Percentiles rank a stretch among this genome's conserved stretches.
Evolutionary conservation across 495 filamentous ascomycete species (phyloP).

Genomic region (Bathelium albidoporum): DNA sequence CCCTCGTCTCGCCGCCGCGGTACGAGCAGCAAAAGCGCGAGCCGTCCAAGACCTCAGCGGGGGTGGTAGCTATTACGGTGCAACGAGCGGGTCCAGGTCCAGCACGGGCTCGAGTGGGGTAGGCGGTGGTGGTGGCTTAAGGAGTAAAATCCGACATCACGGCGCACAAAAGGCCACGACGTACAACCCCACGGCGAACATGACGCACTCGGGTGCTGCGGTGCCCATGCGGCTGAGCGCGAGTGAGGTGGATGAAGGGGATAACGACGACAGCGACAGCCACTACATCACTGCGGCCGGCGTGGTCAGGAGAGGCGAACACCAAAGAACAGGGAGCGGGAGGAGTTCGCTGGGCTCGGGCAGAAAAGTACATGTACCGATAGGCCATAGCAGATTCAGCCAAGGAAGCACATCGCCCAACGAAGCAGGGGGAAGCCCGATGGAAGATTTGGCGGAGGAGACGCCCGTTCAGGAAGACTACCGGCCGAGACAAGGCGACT

Average conservation of each 20-base stretch:
- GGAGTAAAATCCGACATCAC: slow-evolving; percentile 74
- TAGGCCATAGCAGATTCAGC: slow-evolving; percentile 39
- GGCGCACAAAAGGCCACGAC: slow-evolving; percentile 59
- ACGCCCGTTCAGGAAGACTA: slow-evolving; percentile 40
- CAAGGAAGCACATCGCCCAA: slow-evolving; percentile 55
- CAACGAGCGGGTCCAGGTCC: background rate
- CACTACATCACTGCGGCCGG: slow-evolving; percentile 39
- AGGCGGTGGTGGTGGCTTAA: slow-evolving; percentile 28
- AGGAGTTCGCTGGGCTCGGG: slow-evolving; percentile 61
- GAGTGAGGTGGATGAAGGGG: slow-evolving; percentile 77
- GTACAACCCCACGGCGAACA: slow-evolving; percentile 57
- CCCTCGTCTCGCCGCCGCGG: slow-evolving; percentile 66
- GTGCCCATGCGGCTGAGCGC: slow-evolving; percentile 89
- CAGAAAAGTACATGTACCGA: slow-evolving; percentile 29
- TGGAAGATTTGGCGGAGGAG: slow-evolving; percentile 42
- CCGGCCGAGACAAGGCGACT: slow-evolving; percentile 24
- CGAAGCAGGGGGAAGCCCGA: slow-evolving; percentile 25
- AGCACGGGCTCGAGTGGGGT: slow-evolving; percentile 22
- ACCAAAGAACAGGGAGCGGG: slow-evolving; percentile 67
- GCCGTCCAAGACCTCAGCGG: slow-evolving; percentile 74
- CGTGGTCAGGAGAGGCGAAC: slow-evolving; percentile 24
- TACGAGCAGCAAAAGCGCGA: slow-evolving; percentile 70
- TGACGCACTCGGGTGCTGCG: slow-evolving; percentile 51
- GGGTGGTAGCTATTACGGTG: slow-evolving; percentile 23
- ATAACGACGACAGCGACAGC: slow-evolving; percentile 62